Conservation (phyloP, 2,329 filamentous ascomycete species). For the Neonectria faginata region DNA sequence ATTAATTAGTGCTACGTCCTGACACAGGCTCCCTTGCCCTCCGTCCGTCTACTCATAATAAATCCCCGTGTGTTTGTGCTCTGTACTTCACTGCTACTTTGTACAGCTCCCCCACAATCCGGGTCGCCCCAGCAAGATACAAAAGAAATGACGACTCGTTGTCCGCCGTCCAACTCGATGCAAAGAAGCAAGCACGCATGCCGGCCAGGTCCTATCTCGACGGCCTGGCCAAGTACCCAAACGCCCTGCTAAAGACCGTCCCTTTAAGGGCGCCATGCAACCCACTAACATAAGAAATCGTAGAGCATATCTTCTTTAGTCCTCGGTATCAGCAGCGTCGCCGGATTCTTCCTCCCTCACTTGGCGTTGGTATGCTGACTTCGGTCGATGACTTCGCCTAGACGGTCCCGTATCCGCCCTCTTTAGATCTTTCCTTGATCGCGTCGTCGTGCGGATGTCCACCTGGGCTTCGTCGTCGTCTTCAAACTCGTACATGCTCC, state of each 20-base stretch:
- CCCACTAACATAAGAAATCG: slow-evolving; percentile 12
- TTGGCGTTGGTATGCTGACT: slow-evolving; percentile 6
- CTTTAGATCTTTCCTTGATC: slow-evolving; percentile 38
- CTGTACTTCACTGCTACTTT: background rate
- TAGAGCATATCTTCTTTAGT: slow-evolving; percentile 23
- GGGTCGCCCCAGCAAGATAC: slow-evolving; percentile 5
- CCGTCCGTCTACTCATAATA: background rate
- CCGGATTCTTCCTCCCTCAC: slow-evolving; percentile 32
- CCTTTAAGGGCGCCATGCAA: slow-evolving; percentile 12
- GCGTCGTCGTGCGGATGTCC: slow-evolving; percentile 40
- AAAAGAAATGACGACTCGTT: background rate
- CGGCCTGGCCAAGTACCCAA: slow-evolving; percentile 16
- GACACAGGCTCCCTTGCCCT: background rate
- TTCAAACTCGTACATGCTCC: slow-evolving; percentile 39
- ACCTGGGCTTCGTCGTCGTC: slow-evolving; percentile 41
- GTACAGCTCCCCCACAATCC: background rate
- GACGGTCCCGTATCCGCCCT: slow-evolving; percentile 17
- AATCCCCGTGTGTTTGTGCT: background rate
- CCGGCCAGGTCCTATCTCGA: background rate
- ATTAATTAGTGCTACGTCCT: background rate
- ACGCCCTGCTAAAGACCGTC: slow-evolving; percentile 21
- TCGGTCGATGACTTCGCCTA: slow-evolving; percentile 17
- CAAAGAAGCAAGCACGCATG: background rate
- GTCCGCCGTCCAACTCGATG: background rate
- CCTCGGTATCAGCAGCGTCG: slow-evolving; percentile 37